Evolutionary conservation across 31 red algal genomes (phyloP).

Genomic region (Bonnemaisonia californica): DNA sequence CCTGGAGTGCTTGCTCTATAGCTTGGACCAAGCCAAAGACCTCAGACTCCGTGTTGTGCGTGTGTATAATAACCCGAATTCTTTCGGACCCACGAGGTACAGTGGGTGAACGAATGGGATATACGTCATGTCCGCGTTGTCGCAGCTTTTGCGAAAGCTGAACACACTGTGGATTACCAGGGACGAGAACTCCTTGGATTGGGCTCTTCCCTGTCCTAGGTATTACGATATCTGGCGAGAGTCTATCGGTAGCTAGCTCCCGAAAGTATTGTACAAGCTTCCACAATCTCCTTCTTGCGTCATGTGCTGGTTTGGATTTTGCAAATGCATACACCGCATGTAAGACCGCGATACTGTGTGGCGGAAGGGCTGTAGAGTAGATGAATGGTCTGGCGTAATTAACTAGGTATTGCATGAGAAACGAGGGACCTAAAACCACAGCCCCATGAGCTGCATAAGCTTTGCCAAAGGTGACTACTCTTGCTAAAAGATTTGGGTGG

Average conservation of each 20-base stretch:
- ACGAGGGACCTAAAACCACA: conserved; percentile 51
- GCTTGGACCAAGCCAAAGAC: conserved; percentile 63
- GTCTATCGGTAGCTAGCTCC: not conserved
- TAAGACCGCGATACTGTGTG: conserved; percentile 50
- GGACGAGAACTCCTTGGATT: conserved; percentile 50
- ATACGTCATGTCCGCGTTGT: conserved; percentile 61
- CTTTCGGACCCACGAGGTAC: conserved; percentile 83
- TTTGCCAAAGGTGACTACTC: conserved; percentile 95
- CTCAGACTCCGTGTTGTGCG: conserved; percentile 72
- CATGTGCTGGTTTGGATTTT: conserved; percentile 16
- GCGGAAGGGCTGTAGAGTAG: conserved; percentile 83
- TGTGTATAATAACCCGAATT: conserved; percentile 87
- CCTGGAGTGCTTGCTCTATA: conserved; percentile 28
- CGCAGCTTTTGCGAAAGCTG: conserved; percentile 46
- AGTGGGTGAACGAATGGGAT: conserved; percentile 85
- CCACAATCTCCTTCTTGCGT: conserved; percentile 34
- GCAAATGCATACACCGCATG: conserved; percentile 54
- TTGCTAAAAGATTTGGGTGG: conserved; percentile 76
- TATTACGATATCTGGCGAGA: conserved; percentile 23
- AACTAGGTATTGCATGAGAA: conserved; percentile 74
- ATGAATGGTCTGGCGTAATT: conserved; percentile 97
- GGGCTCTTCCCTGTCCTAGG: conserved; percentile 38
- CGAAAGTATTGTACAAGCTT: conserved; percentile 42
- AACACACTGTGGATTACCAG: conserved; percentile 52
- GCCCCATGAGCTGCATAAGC: conserved; percentile 91